A percentile compares a stretch with the other conserved stretches of the same genome.
Evolutionary conservation across 1,139 yeast genomes (phyloP).

Genomic region (Hansenula lynferdii): DNA sequence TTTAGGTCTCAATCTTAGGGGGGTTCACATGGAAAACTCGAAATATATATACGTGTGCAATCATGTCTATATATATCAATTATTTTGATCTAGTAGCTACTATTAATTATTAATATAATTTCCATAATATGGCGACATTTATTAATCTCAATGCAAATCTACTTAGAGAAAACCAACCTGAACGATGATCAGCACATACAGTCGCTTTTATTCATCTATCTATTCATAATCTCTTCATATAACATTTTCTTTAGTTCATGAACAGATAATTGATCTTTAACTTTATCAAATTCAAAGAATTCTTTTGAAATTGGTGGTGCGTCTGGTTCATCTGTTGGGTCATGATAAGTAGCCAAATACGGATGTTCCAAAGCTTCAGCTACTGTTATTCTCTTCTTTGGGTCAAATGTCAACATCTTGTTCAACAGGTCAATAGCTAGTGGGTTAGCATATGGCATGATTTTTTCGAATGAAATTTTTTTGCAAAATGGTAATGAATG

Average conservation of each 20-base stretch:
- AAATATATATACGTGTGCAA: too few species aligned
- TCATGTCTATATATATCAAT: too few species aligned
- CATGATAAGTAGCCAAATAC: constrained; percentile 60
- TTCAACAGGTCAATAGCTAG: constrained; percentile 58
- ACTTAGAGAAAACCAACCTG: too few species aligned
- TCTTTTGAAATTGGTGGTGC: constrained; percentile 47
- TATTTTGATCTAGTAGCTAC: too few species aligned
- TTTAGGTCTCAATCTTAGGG: too few species aligned
- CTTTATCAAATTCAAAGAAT: constrained; percentile 59
- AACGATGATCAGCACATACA: too few species aligned
- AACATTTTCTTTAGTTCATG: constrained; percentile 46
- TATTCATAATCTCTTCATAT: constrained; percentile 48
- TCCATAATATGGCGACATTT: too few species aligned
- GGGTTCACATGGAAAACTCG: too few species aligned
- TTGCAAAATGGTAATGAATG: constrained; percentile 53
- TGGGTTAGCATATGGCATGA: constrained; percentile 47
- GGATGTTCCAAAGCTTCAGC: constrained; percentile 65
- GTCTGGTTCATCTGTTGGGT: constrained; percentile 67
- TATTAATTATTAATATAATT: too few species aligned
- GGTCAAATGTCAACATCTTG: constrained; percentile 58
- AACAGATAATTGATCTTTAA: constrained; percentile 44
- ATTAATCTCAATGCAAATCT: too few species aligned
- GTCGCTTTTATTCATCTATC: too few species aligned
- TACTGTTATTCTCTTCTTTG: constrained; percentile 58
- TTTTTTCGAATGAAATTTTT: constrained; percentile 37